These are phyloP conservation scores for Verticillium zaregamsianum DNA, from an alignment of 2,329 filamentous ascomycete species.

Conservation along the genomic window DNA sequence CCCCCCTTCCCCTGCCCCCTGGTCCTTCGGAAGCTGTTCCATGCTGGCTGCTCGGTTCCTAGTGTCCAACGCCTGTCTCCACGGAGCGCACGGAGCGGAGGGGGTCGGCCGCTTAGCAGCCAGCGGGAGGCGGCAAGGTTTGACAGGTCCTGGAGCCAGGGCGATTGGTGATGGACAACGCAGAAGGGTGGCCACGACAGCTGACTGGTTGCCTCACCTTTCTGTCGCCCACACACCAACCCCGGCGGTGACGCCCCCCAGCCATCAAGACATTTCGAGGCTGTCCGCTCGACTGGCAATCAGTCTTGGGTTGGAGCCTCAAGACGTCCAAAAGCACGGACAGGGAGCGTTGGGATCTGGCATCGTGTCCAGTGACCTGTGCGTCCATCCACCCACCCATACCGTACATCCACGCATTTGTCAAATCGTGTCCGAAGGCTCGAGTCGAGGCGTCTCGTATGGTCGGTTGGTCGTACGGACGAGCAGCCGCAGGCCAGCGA, in stretches of 20 bases:
- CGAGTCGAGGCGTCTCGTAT: not conserved
- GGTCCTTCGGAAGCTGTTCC: not conserved
- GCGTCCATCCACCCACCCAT: not conserved
- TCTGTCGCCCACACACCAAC: not conserved
- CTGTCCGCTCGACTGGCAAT: not conserved
- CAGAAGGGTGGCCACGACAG: not conserved
- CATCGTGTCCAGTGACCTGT: not conserved
- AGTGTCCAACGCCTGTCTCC: not conserved
- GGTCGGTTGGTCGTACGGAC: not conserved
- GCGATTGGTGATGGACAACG: not conserved
- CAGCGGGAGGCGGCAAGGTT: conserved; percentile 1
- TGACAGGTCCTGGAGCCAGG: conserved; percentile 2
- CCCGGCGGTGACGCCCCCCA: not conserved
- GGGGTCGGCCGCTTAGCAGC: not conserved
- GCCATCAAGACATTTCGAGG: not conserved
- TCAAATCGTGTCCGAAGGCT: no score
- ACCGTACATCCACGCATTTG: not conserved
- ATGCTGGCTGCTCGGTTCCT: not conserved
- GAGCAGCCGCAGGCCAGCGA: not conserved
- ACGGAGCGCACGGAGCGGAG: not conserved
- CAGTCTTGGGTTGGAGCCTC: not conserved
- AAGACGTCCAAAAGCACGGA: not conserved
- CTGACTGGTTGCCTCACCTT: conserved; percentile 3
- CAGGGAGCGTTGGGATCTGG: not conserved
- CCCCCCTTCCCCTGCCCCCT: not conserved